A percentile compares a stretch with the other conserved stretches of the same genome.
Evolutionary conservation across 345 rosid species (phyloP).

Genomic region (Cardamine occulta): DNA sequence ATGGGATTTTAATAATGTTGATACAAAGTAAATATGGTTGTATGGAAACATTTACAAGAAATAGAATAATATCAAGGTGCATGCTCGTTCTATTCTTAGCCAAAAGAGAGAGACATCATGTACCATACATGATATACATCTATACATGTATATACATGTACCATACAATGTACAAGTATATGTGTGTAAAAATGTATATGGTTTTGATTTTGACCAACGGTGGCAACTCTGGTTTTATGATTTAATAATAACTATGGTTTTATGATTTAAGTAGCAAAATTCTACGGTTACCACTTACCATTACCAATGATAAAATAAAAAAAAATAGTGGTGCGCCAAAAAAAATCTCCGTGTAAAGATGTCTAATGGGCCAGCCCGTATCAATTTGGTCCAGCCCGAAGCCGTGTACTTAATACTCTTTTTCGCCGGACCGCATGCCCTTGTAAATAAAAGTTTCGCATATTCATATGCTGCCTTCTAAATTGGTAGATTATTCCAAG

Average conservation of each 20-base stretch:
- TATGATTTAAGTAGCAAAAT: neutral
- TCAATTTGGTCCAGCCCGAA: too few species aligned
- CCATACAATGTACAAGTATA: too few species aligned
- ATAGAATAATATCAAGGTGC: neutral
- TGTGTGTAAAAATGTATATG: neutral
- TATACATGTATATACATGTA: too few species aligned
- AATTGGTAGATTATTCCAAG: neutral
- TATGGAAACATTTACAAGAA: neutral
- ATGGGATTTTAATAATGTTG: neutral
- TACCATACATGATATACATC: neutral
- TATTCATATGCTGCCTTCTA: neutral
- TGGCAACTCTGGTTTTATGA: neutral
- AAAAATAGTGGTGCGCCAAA: neutral
- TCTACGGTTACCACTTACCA: neutral
- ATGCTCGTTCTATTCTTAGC: conserved; percentile 12
- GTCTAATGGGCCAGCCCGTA: too few species aligned
- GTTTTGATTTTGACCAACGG: conserved; percentile 3
- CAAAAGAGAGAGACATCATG: conserved; percentile 18
- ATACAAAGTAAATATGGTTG: neutral
- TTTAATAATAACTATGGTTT: neutral
- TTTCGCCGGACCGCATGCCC: neutral
- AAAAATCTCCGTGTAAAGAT: too few species aligned
- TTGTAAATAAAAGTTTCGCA: neutral
- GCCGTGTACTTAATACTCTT: neutral
- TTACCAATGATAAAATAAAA: neutral